Base-by-base conservation (phyloP, 441 rosid species). In the Melastoma candidum region DNA sequence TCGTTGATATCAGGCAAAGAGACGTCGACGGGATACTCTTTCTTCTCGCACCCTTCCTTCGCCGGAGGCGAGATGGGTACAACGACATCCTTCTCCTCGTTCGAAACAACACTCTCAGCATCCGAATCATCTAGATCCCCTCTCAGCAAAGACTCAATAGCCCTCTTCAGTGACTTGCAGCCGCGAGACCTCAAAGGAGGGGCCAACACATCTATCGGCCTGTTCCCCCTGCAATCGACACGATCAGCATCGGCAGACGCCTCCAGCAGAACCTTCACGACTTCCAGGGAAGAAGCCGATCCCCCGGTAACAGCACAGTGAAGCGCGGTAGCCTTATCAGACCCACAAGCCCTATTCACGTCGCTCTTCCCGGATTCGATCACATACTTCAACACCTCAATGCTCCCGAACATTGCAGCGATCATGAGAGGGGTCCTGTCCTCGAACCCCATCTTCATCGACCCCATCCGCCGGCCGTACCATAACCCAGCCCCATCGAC, bases 241-340 rank as follows among this genome's bases (percentile, higher is more conserved):
- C 55, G 63, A 47, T 68, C 51, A 60, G 69, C 64, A 63, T 81
- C 84, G 13, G 94, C 94, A 12, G 78, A 73, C 3, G 87, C 80
- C 59, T 65, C 79, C 1, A 90, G 78, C 71, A 90, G 74, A 61
- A 73, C 66, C 74, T 80, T 87, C 73, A 87, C 76, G 47, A 66
- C 64, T 73, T 81, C 79, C 10, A 73, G 70, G 0, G 75, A 69
- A 0, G 86, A 69, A 57, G 46, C 57, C 1, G 87, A 53, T 26
- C 90, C 84, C 22, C 90, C 95, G 12, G 96, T 85, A 47, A 76
- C 85, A 1, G 95, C 95, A 52, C 87, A 85, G 70, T 90, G 97
- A 56, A 90, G 90, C 8, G 96, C 95, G 13, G 96, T 80, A 57
- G 75, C 84, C 58, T 63, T 74, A 74, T 87, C 96, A 0, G 67